Percentiles rank a stretch among this genome's conserved stretches.
Evolutionary conservation across 768 basidiomycete genomes (phyloP).

Genomic region (Hericium coralloides): DNA sequence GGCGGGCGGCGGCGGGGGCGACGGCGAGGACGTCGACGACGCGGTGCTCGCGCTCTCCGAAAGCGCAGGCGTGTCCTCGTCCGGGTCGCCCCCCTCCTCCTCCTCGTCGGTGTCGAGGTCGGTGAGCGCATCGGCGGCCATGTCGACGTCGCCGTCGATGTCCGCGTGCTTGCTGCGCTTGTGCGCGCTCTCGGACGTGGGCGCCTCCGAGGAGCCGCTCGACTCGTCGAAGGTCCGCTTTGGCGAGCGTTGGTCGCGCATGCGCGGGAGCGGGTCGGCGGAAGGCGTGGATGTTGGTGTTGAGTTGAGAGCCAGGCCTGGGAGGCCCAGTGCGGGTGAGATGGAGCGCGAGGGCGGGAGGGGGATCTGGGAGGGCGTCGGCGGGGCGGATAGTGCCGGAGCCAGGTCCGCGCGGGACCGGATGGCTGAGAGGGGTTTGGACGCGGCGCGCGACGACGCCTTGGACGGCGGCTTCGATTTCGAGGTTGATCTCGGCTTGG

Average conservation of each 20-base stretch:
- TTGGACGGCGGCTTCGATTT: conserved; percentile 5
- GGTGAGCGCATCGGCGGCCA: conserved; percentile 17
- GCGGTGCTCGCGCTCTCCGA: conserved; percentile 27
- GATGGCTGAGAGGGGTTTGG: background rate
- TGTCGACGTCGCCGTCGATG: conserved; percentile 12
- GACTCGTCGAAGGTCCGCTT: conserved; percentile 56
- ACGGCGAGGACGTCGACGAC: conserved; percentile 23
- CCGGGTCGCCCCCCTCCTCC: conserved; percentile 1
- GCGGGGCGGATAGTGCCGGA: conserved; percentile 8
- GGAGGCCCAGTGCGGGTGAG: conserved; percentile 23
- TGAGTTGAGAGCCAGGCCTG: conserved; percentile 7
- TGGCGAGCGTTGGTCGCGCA: conserved; percentile 38
- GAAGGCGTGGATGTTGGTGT: background rate
- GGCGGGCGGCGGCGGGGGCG: conserved; percentile 19
- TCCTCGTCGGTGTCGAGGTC: conserved; percentile 19
- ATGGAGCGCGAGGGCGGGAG: conserved; percentile 27
- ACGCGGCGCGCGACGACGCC: conserved; percentile 15
- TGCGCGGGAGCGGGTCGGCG: conserved; percentile 4
- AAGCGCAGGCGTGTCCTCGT: conserved; percentile 31
- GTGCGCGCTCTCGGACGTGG: conserved; percentile 21
- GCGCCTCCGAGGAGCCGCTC: conserved; percentile 30
- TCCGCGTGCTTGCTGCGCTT: conserved; percentile 19
- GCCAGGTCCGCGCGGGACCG: background rate
- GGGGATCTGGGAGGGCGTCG: conserved; percentile 27
- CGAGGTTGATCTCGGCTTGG: conserved; percentile 19